Evolutionary conservation across 2,329 filamentous ascomycete species (phyloP).

Genomic region (Coleophoma eucalyptorum): DNA sequence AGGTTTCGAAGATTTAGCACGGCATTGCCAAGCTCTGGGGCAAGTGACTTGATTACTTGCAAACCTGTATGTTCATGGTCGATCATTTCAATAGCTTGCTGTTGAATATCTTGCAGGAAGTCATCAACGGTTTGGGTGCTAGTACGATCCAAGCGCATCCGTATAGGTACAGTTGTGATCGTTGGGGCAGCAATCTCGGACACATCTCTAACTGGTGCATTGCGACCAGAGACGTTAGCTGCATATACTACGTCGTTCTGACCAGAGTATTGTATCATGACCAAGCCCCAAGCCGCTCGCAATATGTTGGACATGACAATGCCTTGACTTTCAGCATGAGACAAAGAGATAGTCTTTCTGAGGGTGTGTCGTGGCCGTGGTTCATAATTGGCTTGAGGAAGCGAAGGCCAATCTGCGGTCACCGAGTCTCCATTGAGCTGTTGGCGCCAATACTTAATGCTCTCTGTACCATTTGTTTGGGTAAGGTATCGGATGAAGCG

Average conservation of each 20-base stretch:
- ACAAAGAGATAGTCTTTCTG: neutral
- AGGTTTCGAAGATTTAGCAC: constrained; percentile 18
- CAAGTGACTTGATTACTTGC: constrained; percentile 13
- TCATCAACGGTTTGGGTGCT: constrained; percentile 24
- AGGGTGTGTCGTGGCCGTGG: constrained; percentile 2
- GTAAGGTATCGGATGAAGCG: constrained; percentile 40
- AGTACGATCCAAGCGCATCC: constrained; percentile 27
- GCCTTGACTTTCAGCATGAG: constrained; percentile 23
- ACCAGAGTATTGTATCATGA: constrained; percentile 32
- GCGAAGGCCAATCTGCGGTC: constrained; percentile 4
- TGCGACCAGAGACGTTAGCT: constrained; percentile 37
- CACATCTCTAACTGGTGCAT: constrained; percentile 31
- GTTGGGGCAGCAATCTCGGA: constrained; percentile 38
- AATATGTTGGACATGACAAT: constrained; percentile 10
- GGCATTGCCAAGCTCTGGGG: constrained; percentile 5
- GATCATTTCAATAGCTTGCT: constrained; percentile 41
- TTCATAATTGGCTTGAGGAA: constrained; percentile 8
- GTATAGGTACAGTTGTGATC: constrained; percentile 37
- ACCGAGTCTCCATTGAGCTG: constrained; percentile 2
- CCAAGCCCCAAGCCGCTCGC: constrained; percentile 32
- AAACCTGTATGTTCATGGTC: constrained; percentile 43
- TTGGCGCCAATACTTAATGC: constrained; percentile 7
- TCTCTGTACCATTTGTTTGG: constrained; percentile 20
- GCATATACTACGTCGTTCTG: constrained; percentile 35
- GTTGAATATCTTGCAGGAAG: constrained; percentile 43